Percentiles rank a stretch among this genome's conserved stretches.
phyloP scores from a whole-genome alignment of 306 rosid species.

The Ochetophila trinervis region DNA sequence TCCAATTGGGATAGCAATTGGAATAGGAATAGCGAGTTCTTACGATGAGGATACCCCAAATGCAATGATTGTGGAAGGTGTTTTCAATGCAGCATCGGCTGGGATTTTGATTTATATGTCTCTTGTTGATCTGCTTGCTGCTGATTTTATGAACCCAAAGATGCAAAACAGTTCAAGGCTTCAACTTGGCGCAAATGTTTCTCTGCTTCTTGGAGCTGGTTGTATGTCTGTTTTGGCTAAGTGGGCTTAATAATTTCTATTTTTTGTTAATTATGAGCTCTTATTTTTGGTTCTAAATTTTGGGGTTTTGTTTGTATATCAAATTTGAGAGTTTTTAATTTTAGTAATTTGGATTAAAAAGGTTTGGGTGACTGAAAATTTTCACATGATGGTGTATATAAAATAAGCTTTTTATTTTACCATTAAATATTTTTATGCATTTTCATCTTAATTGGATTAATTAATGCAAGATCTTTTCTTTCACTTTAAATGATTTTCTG shows the following conservation, averaged over 20 bases:
- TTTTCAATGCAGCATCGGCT: constrained; percentile 52
- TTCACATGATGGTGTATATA: too few species aligned
- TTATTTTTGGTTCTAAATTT: too few species aligned
- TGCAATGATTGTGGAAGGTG: constrained; percentile 51
- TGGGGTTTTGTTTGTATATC: too few species aligned
- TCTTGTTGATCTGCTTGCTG: constrained; percentile 43
- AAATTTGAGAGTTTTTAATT: too few species aligned
- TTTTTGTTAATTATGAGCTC: too few species aligned
- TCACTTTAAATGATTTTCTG: too few species aligned
- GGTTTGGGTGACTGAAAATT: too few species aligned
- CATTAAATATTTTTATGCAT: too few species aligned
- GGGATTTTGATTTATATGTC: constrained; percentile 67
- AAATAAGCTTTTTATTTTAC: too few species aligned
- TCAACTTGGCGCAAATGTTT: constrained; percentile 21
- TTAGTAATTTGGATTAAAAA: too few species aligned
- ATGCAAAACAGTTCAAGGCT: constrained; percentile 29
- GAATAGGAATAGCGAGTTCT: constrained; percentile 33
- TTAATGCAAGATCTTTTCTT: too few species aligned
- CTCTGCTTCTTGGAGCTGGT: constrained; percentile 35
- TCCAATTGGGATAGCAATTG: constrained; percentile 54
- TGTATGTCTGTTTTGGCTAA: constrained; percentile 37
- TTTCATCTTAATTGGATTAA: too few species aligned
- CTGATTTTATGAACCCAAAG: constrained; percentile 35
- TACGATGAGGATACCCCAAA: constrained; percentile 46
- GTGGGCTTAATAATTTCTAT: constrained; percentile 22